Evolutionary conservation across 2,329 filamentous ascomycete genomes (phyloP), one percentile per base, ranked within the genome.

Genomic region (Ascocoryne sarcoides): DNA sequence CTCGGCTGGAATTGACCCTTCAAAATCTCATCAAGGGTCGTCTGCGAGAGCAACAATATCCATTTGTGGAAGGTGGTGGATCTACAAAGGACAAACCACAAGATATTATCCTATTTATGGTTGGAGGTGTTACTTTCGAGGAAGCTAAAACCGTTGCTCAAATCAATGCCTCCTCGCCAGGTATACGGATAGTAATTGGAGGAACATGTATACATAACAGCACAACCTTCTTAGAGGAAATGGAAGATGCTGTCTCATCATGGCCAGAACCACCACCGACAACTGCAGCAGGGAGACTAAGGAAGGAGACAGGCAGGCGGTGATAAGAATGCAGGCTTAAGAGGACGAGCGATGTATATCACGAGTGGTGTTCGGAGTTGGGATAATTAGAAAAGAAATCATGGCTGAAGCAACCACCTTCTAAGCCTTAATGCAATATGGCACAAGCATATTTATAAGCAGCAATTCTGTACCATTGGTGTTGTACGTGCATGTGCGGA

Each of bases 71-170:
- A 52, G 87, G 86, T 5, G 82, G 84, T 12, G 84, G 84, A 2
- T 78, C 84, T 10, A 95, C 88, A 9, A 77, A 83, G 47, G 93
- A 98, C 58, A 96, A 96, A 61, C 92, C 92, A 3, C 92, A 98
- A 60, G 93, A 98, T 59, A 84, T 98, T 30, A 76, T 98, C 32
- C 76, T 98, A 5, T 98, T 98, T 59, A 89, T 98, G 57, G 72
- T 95, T 17, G 92, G 92, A 4, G 92, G 92, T 2, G 80, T 83
- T 14, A 98, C 92, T 0, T 98, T 95, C 57, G 92, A 98, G 62
- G 92, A 98, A 62, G 89, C 92, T 4, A 95, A 95, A 67, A 88
- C 87, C 72, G 79, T 96, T 29, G 87, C 92, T n/a, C 80, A 89
- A 51, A 80, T 98, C 44, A 98, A 98, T 64, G 88, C 88, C 14